Conservation (phyloP, 441 rosid species). For the Gossypium gossypioides region DNA sequence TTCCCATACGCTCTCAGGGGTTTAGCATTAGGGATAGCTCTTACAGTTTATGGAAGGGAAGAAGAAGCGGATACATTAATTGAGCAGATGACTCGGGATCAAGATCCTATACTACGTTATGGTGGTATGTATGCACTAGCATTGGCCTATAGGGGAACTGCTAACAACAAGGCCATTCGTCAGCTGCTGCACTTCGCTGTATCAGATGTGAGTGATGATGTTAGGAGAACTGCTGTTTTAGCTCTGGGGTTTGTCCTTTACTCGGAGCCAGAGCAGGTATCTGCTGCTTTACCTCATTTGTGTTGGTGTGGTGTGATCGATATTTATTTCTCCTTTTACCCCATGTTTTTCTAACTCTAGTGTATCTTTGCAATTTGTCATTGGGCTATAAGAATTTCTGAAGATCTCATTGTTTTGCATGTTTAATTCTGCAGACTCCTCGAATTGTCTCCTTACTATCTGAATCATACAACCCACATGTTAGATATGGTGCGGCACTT, state of each 20-base stretch:
- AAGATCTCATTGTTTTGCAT: constrained; percentile 13
- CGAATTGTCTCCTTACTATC: constrained; percentile 86
- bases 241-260: constrained; percentile 95
- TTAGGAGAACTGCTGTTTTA: constrained; percentile 89
- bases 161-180: constrained; percentile 93
- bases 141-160: constrained; percentile 88
- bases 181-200: constrained; percentile 95
- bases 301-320: neutral
- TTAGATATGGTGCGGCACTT: constrained; percentile 96
- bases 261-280: constrained; percentile 91
- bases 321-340: neutral
- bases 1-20: constrained; percentile 39
- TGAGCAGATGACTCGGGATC: constrained; percentile 95
- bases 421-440: constrained; percentile 59
- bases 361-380: neutral
- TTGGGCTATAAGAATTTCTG: neutral
- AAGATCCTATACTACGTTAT: constrained; percentile 89
- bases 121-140: constrained; percentile 98
- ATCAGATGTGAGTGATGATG: constrained; percentile 95
- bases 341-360: neutral
- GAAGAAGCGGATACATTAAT: constrained; percentile 92
- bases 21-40: constrained; percentile 79
- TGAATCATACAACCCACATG: constrained; percentile 97
- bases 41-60: constrained; percentile 92
- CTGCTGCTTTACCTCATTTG: constrained; percentile 1